Base-by-base conservation (phyloP, 2,329 filamentous ascomycete genomes). In the Beauveria asiatica region DNA sequence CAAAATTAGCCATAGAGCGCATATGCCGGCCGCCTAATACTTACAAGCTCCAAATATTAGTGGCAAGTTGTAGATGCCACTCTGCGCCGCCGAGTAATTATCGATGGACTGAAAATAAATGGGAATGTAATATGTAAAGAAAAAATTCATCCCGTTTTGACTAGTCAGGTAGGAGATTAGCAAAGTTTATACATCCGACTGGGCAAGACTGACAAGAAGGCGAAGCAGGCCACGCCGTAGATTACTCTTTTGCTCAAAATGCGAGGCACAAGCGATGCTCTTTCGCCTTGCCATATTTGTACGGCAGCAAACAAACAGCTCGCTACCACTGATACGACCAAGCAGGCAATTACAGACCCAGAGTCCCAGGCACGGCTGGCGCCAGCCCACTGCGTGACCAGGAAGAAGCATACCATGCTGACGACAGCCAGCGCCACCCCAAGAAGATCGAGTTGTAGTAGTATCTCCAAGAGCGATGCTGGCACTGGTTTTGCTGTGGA, bases 321-420 rank as follows among this genome's bases (percentile, higher is more conserved):
- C 10, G 67, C 63, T 13, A 67, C 17, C 2, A 54, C 55, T 25
- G 64, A 65, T 3, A 70, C 72, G 44, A 75, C 67, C 10, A 76
- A 64, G 9, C 70, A 67, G 1, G 72, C 73, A 51, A 76, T 72
- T n/a, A 75, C 68, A 13, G 59, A 60, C 21, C 67, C 64, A 3
- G 63, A 64, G 41, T 65, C 68, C 75, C 76, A 78, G 2, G 70
- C 13, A 44, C 76, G 70, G 0, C 68, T 70, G 23, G 69, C 67
- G 3, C 76, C 76, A 30, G 72, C 76, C 69, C 71, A 76, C 63
- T 78, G 74, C 1, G 77, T 65, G 5, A 74, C 74, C 2, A 77
- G 70, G 41, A 76, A 66, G 58, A 73, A 69, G 69, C 69, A 64
- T 67, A 77, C 60, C 70, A 73, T 64, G 66, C 68, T 62, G 65